Base-by-base conservation (phyloP, 371 early-diverging fungal genomes). In the Rhizomucor miehei region DNA sequence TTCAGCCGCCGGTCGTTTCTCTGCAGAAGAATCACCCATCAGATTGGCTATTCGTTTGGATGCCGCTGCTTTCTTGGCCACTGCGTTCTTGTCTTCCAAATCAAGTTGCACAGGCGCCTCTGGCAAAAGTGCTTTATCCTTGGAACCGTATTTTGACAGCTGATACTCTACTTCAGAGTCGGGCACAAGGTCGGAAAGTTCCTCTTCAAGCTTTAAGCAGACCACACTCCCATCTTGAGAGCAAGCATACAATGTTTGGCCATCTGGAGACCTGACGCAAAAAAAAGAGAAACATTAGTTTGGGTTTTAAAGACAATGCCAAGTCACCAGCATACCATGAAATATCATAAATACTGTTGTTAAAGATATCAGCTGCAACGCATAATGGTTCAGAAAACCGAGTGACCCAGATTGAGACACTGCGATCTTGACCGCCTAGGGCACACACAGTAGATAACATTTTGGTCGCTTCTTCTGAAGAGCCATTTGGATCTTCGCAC, bases 191-290 rank as follows among this genome's bases (percentile, higher is more conserved):
- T 29, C 29, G 5, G 29, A 29, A 29, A 97, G 62, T 60, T 92
- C 93, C 16, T 75, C 69, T 4, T 71, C 74, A 34, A 97, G 86
- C 36, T 77, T 73, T 1, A 98, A 43, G 23, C 87, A 75, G 1
- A 86, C 89, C 3, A 95, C 85, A 0, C 93, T 87, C 16, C 99
- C 99, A 70, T 99, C 99, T 57, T 91, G 90, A 13, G 95, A 92
- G 56, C 94, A 95, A 4, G 92, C 94, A 40, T 87, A 82, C 24
- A 98, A 64, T 2, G 65, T 71, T 35, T 76, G 77, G 1, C 96
- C 96, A 68, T 93, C 90, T 0, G 87, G 80, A 10, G 88, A 62
- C 90, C 82, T 82, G 58, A 5, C 48, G 17, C 1, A 21, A 23
- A 39, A 40, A 41, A 29, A 5, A 9, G 17, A 29, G 25, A n/a